Percentiles rank a stretch among this genome's conserved stretches.
Conservation (phyloP, 345 rosid genomes). For the Gossypium mustelinum region DNA sequence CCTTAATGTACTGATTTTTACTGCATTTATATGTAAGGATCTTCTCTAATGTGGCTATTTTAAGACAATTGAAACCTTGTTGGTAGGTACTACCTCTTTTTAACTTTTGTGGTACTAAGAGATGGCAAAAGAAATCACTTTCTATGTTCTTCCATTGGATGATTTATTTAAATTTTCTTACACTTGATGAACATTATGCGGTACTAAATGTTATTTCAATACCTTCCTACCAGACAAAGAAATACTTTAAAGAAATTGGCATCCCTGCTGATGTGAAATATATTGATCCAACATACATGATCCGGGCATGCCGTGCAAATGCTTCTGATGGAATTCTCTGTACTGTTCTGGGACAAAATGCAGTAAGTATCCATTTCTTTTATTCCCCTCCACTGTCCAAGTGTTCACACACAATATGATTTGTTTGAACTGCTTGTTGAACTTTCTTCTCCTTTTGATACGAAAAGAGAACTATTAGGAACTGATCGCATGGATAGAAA, state of each 20-base stretch:
- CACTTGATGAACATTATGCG: neutral
- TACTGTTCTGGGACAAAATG: constrained; percentile 97
- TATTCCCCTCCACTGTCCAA: neutral
- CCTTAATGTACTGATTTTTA: too few relatives aligned
- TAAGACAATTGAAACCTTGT: neutral
- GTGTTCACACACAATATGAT: neutral
- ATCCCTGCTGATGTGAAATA: constrained; percentile 79
- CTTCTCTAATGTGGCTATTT: neutral
- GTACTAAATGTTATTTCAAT: constrained; percentile 7
- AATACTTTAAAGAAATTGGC: constrained; percentile 62
- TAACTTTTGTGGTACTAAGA: neutral
- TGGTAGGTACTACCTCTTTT: neutral
- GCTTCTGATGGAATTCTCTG: constrained; percentile 95
- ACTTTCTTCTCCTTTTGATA: neutral
- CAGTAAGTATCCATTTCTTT: constrained; percentile 46
- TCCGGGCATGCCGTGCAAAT: constrained; percentile 91
- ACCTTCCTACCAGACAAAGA: constrained; percentile 53
- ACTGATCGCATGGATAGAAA: neutral
- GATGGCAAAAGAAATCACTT: neutral
- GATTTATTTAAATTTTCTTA: neutral
- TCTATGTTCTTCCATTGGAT: constrained; percentile 2
- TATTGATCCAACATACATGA: constrained; percentile 98
- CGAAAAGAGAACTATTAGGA: neutral
- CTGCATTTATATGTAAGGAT: neutral
- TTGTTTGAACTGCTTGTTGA: neutral